These are phyloP conservation scores for Mycena floridula DNA, from an alignment of 768 basidiomycete species.

Conservation along the genomic window DNA sequence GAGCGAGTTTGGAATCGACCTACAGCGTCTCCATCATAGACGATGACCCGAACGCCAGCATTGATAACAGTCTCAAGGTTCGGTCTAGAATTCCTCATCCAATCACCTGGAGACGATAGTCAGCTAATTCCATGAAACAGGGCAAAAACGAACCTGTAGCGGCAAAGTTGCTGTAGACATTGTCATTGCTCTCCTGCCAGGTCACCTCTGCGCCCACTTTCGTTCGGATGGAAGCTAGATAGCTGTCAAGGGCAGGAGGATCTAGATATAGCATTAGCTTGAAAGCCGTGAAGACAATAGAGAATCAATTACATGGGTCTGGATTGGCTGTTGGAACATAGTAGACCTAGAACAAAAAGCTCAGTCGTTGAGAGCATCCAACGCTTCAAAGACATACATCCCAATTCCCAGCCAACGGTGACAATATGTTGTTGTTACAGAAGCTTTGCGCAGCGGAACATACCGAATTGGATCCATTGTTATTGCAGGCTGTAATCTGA, in stretches of 20 bases:
- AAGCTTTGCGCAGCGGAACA: conserved; percentile 52
- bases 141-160: conserved; percentile 31
- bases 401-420: conserved; percentile 46
- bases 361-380: too few species aligned
- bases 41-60: conserved; percentile 31
- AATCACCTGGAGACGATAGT: conserved; percentile 19
- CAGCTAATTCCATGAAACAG: not conserved
- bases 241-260: conserved; percentile 35
- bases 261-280: too few species aligned
- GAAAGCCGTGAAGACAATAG: too few species aligned
- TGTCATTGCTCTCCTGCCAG: conserved; percentile 34
- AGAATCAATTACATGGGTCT: too few species aligned
- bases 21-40: conserved; percentile 36
- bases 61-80: conserved; percentile 33
- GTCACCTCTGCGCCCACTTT: conserved; percentile 39
- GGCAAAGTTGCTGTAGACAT: conserved; percentile 45
- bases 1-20: conserved; percentile 1
- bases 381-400: conserved; percentile 40
- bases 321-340: conserved; percentile 39
- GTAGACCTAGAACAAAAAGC: conserved; percentile 34
- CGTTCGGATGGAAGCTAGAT: conserved; percentile 22
- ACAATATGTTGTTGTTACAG: conserved; percentile 54
- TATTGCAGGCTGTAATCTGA: conserved; percentile 48
- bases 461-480: conserved; percentile 36
- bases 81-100: conserved; percentile 26